Base-by-base conservation (phyloP, 306 rosid species). In the Prunus mume region DNA sequence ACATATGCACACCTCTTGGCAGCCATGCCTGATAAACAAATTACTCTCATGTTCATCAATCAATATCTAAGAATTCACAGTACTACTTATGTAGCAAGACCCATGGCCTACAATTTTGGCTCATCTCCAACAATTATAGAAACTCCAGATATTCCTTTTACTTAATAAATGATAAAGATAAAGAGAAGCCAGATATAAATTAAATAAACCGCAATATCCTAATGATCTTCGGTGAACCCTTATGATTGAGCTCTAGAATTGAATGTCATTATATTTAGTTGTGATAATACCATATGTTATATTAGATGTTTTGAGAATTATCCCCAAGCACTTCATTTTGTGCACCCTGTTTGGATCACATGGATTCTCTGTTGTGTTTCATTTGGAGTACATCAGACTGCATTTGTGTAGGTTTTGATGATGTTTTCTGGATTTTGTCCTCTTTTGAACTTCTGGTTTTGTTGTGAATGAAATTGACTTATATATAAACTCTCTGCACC, bases 241-340 rank as follows among this genome's bases (percentile, higher is more conserved):
- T 8, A 54, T 2, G 45, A 17, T 69, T 28, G 20, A 25, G 63
- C 47, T 76, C 50, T 74, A 49, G 51, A 51, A 74, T 19, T 79
- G 79, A n/a, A 47, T 73, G 65, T 41, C n/a, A n/a, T 84, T 74
- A 81, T 22, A 24, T 22, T 10, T 15, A 60, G 6, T 60, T 60
- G 32, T 41, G 22, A 34, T 54, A 32, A n/a, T 13, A 52, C 12
- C 38, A 13, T 52, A 55, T 30, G 64, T n/a, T 54, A 8, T 38
- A 24, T 38, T 20, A 5, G 62, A 52, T 51, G 24, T 34, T 54
- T 55, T 34, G 24, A 11, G 15, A 10, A 19, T 17, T 41, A 46
- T 63, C 32, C 63, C 15, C 5, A 71, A 41, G 30, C 50, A 12
- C 34, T 55, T 71, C 65, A 34, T 17, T 41, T 13, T 14, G 51